phyloP scores from a whole-genome alignment of 768 basidiomycete genomes.

The Rhodotorula paludigena region DNA sequence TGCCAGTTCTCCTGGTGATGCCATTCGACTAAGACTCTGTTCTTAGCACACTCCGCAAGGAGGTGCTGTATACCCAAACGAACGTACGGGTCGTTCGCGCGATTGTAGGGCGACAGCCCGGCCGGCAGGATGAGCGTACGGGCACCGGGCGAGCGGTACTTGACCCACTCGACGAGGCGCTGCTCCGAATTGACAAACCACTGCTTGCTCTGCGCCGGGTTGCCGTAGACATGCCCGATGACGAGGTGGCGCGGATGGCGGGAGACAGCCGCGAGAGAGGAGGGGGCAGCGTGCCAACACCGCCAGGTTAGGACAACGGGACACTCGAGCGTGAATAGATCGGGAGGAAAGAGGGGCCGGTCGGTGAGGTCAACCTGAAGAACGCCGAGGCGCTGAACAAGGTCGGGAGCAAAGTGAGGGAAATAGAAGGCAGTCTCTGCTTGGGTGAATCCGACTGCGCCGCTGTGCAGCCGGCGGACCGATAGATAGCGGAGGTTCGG shows the following conservation, averaged over 20 bases:
- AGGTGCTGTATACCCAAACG: accelerated
- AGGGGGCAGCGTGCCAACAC: not conserved
- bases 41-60: not conserved
- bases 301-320: not conserved
- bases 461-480: not conserved
- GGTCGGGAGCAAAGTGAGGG: not conserved
- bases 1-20: not conserved
- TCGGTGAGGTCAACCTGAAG: not conserved
- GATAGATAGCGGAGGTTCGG: not conserved
- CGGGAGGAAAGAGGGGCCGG: not conserved
- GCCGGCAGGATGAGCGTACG: not conserved
- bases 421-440: not conserved
- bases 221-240: not conserved
- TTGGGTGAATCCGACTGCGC: too few species aligned
- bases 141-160: too few species aligned
- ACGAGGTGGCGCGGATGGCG: not conserved
- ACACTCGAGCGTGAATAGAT: not conserved
- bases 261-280: not conserved
- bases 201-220: too few species aligned
- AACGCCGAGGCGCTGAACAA: not conserved
- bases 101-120: too few species aligned
- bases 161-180: not conserved
- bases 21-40: not conserved
- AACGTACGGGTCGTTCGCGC: not conserved
- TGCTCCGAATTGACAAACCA: not conserved